These are phyloP conservation scores for Mucor racemosus DNA, from an alignment of 371 early-diverging fungal genomes.

Conservation along the genomic window DNA sequence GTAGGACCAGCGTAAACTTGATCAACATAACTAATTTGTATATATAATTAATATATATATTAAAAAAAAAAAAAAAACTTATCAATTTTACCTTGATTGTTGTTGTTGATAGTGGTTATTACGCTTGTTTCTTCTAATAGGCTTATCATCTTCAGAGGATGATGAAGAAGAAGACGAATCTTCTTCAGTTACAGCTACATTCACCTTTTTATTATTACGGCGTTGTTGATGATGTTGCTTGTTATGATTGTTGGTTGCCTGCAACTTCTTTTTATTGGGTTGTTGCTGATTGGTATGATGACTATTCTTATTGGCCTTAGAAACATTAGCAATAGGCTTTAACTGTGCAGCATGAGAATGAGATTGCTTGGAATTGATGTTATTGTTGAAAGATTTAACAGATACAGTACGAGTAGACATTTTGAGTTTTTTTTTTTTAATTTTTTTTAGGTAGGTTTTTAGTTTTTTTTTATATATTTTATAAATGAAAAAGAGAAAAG, in stretches of 20 bases:
- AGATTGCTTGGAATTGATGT: conserved; percentile 7
- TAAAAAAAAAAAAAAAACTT: not conserved
- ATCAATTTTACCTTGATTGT: conserved; percentile 16
- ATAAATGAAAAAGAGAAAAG: conserved; percentile 4
- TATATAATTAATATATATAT: conserved; percentile 1
- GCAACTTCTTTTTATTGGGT: conserved; percentile 19
- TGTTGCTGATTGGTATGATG: conserved; percentile 18
- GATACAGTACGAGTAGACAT: conserved; percentile 26
- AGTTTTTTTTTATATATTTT: conserved; percentile 13
- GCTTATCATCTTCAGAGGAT: conserved; percentile 22
- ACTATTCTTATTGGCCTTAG: not conserved
- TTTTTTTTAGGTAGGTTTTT: not conserved
- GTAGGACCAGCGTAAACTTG: conserved; percentile 79
- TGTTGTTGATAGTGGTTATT: conserved; percentile 3
- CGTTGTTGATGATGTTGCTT: conserved; percentile 10
- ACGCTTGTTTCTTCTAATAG: conserved; percentile 1
- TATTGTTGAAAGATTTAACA: conserved; percentile 23
- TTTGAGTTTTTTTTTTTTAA: conserved; percentile 13
- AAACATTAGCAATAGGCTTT: conserved; percentile 5
- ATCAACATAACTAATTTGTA: conserved; percentile 25
- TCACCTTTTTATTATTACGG: conserved; percentile 15
- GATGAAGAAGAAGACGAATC: conserved; percentile 26
- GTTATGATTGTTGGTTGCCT: conserved; percentile 15
- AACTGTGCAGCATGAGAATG: conserved; percentile 12
- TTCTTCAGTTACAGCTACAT: conserved; percentile 12